Base-by-base conservation (phyloP, 352 stramenopile genomes). In the Globisporangium rhizosaccharum region DNA sequence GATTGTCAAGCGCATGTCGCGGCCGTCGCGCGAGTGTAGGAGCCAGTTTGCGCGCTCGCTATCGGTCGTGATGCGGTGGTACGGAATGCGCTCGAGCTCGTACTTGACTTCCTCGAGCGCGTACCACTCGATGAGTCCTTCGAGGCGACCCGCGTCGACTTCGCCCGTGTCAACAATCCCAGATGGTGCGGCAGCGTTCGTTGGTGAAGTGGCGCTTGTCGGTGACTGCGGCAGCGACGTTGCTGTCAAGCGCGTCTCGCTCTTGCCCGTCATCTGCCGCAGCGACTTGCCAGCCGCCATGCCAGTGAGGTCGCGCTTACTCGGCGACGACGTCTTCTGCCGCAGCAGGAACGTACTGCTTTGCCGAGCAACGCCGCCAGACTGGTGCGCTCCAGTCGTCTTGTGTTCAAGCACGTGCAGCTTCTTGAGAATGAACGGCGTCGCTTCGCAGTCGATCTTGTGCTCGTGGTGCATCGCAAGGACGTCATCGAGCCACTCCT, bases 61-160 rank as follows among this genome's bases (percentile, higher is more conserved):
- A 36, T 89, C 79, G 0, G 67, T 82, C 0, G 68, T 80, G 59
- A 91, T 87, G 11, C 82, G 79, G 61, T 89, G 75, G 53, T 65
- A 75, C 10, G 82, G 82, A 50, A 89, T 72, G 1, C 76, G 76
- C 37, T 88, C 73, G 4, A 91, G 68, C 58, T 91, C 82, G 7
- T 75, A 70, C 58, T 82, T 83, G 1, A 75, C 66, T 53, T 91
- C 82, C 64, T 91, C 79, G 26, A 82, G 76, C 2, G 79, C 76
- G 44, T 89, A 91, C 82, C 82, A 91, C 56, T 91, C 82, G 5
- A 70, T 56, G 25, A 91, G 61, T 1, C 82, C 81, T 61, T 91
- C 75, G 0, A 91, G 59, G 1, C 76, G 68, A 0, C 71, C 76
- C 9, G 71, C 70, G 37, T 89, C 79, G 5, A 77, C 61, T 6